A percentile compares a stretch with the other conserved stretches of the same genome.
Conservation (phyloP, 495 filamentous ascomycete species). For the Hypoxylon rickii region DNA sequence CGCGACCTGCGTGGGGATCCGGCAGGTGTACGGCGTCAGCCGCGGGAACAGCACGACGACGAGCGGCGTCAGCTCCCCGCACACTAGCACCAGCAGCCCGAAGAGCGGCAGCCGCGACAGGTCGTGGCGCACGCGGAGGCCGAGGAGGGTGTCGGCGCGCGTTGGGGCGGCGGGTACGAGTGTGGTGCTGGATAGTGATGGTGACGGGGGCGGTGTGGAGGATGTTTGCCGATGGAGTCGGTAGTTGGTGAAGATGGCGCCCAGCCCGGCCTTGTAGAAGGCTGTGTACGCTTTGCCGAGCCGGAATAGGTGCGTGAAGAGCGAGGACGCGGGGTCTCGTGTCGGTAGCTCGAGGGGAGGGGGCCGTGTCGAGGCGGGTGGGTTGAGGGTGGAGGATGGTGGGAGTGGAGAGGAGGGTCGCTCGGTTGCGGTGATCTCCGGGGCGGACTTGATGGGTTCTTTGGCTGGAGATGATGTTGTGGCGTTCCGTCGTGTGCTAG, state of each 20-base stretch:
- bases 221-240: slow-evolving; percentile 49
- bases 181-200: no score
- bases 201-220: slow-evolving; percentile 27
- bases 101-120: slow-evolving; percentile 76
- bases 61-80: slow-evolving; percentile 84
- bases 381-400: slow-evolving; percentile 52
- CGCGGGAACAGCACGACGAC: slow-evolving; percentile 67
- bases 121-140: slow-evolving; percentile 69
- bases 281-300: slow-evolving; percentile 63
- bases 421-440: slow-evolving; percentile 2
- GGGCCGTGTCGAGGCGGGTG: slow-evolving; percentile 62
- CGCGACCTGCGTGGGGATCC: slow-evolving; percentile 73
- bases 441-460: neutral
- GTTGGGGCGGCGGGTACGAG: slow-evolving; percentile 29
- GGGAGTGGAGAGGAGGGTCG: slow-evolving; percentile 1
- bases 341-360: slow-evolving; percentile 59
- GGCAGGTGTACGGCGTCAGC: slow-evolving; percentile 77
- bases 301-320: slow-evolving; percentile 50
- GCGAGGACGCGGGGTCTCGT: slow-evolving; percentile 41
- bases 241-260: slow-evolving; percentile 66
- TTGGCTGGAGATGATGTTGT: slow-evolving; percentile 7
- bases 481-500: neutral
- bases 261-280: slow-evolving; percentile 89
- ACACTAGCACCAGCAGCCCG: slow-evolving; percentile 68
- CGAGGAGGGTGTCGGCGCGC: slow-evolving; percentile 47